Evolutionary conservation across 1,284 basidiomycete species (phyloP), one percentile per base, ranked within the genome.

Genomic region (Ustilago sp.): DNA sequence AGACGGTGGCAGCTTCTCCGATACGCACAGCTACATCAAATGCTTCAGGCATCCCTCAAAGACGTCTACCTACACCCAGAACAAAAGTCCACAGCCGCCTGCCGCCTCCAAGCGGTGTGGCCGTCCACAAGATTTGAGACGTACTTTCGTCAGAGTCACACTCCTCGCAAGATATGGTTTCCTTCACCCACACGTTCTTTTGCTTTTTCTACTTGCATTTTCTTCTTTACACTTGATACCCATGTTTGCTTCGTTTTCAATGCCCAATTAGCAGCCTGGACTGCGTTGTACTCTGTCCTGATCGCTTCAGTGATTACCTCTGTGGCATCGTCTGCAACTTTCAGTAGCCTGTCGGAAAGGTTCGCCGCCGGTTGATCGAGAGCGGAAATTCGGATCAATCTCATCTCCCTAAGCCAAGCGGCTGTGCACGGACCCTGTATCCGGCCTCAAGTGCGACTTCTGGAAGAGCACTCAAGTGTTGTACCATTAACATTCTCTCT

Each of bases 141-240:
- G 31, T 8, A 50, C 12, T 19, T 6, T 19, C 48, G 13, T 50
- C 3, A 5, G 8, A 28, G 13, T 8, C 48, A 50, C 15, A 17
- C 41, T 15, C 12, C 31, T 8, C 4, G 8, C 4, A 45, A 50
- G 12, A 31, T 23, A 13, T 28, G 48, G 23, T 28, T 50, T 17
- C 12, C 41, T 45, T 45, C 41, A 45, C 17, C 41, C 41, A 8
- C 9, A 13, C 41, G 17, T 17, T 45, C 9, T 9, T 23, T 56
- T 51, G 12, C 5, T n/a, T 47, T 8, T 45, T 52, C 23, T 51
- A 23, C 39, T 34, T 41, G 23, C 28, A 41, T 7, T 28, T 35
- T 28, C 9, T 36, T 50, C 35, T 57, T 8, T 31, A 35, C 17
- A 12, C 41, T 51, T 15, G 53, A 47, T 57, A 62, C 66, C 66